Conservation (phyloP, 768 basidiomycete species). For the Omphalotus guepiniiformis region DNA sequence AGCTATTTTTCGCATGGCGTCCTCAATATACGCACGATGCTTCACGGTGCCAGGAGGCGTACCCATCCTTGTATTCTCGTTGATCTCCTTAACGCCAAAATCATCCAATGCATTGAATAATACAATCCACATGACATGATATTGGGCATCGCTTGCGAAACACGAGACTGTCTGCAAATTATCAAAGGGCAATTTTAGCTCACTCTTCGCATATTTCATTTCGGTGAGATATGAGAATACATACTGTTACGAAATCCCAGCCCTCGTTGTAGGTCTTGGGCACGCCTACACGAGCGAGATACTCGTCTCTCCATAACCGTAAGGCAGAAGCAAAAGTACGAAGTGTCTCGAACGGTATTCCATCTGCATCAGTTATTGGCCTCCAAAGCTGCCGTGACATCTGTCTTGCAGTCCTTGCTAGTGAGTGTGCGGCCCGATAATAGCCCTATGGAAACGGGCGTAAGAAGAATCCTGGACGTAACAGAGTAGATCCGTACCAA, state of each 20-base stretch:
- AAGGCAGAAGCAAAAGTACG: constrained; percentile 52
- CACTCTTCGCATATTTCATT: too few species aligned
- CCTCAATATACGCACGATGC: constrained; percentile 51
- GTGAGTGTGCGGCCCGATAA: constrained; percentile 75
- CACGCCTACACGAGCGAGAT: constrained; percentile 77
- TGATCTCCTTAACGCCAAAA: constrained; percentile 75
- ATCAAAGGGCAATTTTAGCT: constrained; percentile 3
- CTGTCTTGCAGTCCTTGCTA: constrained; percentile 79
- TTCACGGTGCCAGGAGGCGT: constrained; percentile 27
- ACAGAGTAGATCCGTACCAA: not conserved
- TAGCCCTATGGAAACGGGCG: constrained; percentile 53
- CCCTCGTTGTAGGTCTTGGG: constrained; percentile 78
- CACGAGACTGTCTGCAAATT: constrained; percentile 39
- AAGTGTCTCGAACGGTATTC: constrained; percentile 68
- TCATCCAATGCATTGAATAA: constrained; percentile 81
- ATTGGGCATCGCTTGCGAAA: constrained; percentile 84
- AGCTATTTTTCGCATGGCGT: constrained; percentile 61
- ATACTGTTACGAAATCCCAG: constrained; percentile 83
- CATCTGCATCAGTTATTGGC: constrained; percentile 70
- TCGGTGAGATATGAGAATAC: not conserved
- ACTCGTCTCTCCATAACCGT: constrained; percentile 69
- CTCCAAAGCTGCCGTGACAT: constrained; percentile 82
- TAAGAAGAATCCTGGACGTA: not conserved
- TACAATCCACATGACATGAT: constrained; percentile 89
- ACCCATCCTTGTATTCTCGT: constrained; percentile 38